Base-by-base conservation (phyloP, 2,329 filamentous ascomycete species). In the Aureobasidium sp. region DNA sequence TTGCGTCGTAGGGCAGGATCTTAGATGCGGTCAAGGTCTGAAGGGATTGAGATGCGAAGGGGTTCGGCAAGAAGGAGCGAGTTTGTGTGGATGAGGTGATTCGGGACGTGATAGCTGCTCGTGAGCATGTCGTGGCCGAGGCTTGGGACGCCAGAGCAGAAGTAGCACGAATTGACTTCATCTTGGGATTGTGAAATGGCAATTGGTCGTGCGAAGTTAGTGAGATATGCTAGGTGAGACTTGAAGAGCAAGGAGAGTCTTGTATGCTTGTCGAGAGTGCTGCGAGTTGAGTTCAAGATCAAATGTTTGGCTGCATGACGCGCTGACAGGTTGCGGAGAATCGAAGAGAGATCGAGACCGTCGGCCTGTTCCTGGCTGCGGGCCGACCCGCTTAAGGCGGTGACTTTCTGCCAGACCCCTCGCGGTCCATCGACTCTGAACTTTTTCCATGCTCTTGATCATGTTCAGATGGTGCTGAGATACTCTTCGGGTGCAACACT, bases 1-100 rank as follows among this genome's bases (percentile, higher is more conserved):
- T 70, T 36, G 85, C 79, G 0, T 86, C 77, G 79, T 95, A 95
- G 15, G 89, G 88, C 15, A 97, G 87, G 4, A 82, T 88, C 64
- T 91, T 88, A 22, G 82, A 81, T 12, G 91, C 91, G 57, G 83
- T 84, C 62, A 97, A 81, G 66, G 79, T 84, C 71, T 92, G 89
- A 9, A 51, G 36, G 65, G 79, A 84, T 70, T 90, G 87, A 48
- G 72, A 75, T 67, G 74, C 79, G 79, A 66, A 82, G 75, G 27
- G 73, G 68, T 78, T 76, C 49, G 74, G 69, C 62, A 78, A 69
- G 71, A 79, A 79, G 62, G 70, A 69, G n/a, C 78, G 76, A n/a
- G 64, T 68, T 63, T 72, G 67, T 12, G 29, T 27, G 9, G 52
- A 51, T 11, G 17, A 6, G 25, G n/a, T n/a, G n/a, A n/a, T n/a